These are phyloP conservation scores for Leucocoprinus sp. DNA, from an alignment of 768 basidiomycete species.

Conservation along the genomic window DNA sequence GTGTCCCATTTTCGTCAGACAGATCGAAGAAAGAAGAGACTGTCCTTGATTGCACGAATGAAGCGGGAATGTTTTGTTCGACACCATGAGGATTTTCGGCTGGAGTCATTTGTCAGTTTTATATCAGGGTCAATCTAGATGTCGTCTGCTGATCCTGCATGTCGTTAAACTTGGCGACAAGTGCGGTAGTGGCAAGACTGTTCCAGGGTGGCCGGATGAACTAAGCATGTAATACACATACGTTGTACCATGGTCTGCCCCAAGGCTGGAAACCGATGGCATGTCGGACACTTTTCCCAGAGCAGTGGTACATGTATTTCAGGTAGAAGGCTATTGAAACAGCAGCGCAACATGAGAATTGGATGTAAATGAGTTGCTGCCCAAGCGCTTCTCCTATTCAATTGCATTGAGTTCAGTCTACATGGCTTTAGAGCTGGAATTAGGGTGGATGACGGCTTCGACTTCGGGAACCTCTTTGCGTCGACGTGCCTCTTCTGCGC, in stretches of 20 bases:
- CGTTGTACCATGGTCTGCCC: conserved; percentile 1
- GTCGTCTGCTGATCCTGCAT: conserved; percentile 1
- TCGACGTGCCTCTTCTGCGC: conserved; percentile 24
- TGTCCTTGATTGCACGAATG: background rate
- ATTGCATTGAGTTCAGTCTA: background rate
- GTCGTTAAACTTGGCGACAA: background rate
- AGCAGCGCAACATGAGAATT: conserved; percentile 1
- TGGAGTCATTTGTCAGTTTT: background rate
- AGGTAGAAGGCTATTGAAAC: background rate
- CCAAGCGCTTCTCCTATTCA: conserved; percentile 5
- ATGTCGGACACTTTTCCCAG: conserved; percentile 3
- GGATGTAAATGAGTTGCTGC: background rate
- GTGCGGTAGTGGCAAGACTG: background rate
- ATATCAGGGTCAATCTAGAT: background rate
- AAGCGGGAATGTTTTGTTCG: background rate
- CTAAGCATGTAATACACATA: background rate
- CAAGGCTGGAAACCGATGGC: background rate
- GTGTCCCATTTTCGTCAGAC: too few species aligned
- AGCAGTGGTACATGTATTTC: background rate
- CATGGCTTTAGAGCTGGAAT: background rate
- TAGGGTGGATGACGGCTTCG: conserved; percentile 6
- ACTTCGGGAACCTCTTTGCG: conserved; percentile 5
- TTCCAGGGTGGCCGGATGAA: conserved; percentile 7
- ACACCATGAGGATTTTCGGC: background rate
- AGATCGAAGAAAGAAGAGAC: background rate